Evolutionary conservation across 2,329 filamentous ascomycete genomes (phyloP).

Genomic region (Trematosphaeria pertusa): DNA sequence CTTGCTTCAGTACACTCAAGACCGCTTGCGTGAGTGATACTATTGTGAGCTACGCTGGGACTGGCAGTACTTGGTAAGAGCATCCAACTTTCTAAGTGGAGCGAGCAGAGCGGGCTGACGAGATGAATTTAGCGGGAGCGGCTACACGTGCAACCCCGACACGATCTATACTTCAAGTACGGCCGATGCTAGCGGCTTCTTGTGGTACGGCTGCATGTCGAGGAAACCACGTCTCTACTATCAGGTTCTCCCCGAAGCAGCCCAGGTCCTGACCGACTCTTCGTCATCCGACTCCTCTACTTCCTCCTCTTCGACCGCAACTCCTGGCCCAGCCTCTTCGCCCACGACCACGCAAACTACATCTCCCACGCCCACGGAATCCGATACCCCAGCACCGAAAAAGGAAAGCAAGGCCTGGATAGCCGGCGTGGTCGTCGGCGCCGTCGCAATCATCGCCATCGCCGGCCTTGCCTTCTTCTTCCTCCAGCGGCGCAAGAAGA

Average conservation of each 20-base stretch:
- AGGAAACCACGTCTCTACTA: background rate
- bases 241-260: background rate
- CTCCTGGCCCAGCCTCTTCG: background rate
- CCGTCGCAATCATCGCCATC: conserved; percentile 11
- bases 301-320: background rate
- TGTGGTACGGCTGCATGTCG: conserved; percentile 6
- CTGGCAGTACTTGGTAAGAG: too few relatives aligned
- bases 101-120: background rate
- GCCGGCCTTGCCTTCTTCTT: conserved; percentile 15
- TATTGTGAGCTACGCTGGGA: too few relatives aligned
- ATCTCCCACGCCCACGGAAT: background rate
- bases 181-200: background rate
- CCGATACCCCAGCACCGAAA: conserved; percentile 1
- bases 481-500: conserved; percentile 7
- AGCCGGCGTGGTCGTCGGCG: conserved; percentile 14
- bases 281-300: background rate
- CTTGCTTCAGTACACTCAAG: background rate
- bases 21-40: background rate
- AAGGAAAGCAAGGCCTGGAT: conserved; percentile 17
- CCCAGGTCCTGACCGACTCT: background rate
- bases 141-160: conserved; percentile 6
- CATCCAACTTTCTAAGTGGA: background rate
- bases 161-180: conserved; percentile 4
- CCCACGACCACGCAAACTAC: conserved; percentile 3
- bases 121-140: background rate